Conservation (phyloP, 2,329 filamentous ascomycete species). For the Ophiostoma ulmi region DNA sequence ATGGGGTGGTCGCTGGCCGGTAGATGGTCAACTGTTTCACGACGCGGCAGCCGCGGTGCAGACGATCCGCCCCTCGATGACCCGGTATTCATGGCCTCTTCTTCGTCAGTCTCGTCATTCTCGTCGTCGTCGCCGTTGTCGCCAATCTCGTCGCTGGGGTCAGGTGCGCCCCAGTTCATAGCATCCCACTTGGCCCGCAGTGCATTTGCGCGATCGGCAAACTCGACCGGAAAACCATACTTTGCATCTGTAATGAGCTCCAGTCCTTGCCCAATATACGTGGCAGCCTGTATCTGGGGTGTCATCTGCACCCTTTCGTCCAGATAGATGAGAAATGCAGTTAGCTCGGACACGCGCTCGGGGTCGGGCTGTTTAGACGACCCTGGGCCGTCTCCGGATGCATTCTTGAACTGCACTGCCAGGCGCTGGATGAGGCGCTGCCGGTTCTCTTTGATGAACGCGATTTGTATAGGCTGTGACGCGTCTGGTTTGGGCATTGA, state of each 20-base stretch:
- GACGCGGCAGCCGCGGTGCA: not conserved
- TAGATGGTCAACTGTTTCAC: not conserved
- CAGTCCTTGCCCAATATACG: not conserved
- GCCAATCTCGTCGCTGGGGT: too few relatives aligned
- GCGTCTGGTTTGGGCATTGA: not conserved
- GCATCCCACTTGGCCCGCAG: not conserved
- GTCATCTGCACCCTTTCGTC: not conserved
- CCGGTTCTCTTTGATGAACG: not conserved
- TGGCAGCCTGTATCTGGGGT: not conserved
- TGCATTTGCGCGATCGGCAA: not conserved
- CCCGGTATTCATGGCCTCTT: not conserved
- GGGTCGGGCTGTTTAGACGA: not conserved
- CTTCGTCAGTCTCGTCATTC: not conserved
- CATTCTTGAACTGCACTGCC: conserved; percentile 1
- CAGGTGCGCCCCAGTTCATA: not conserved
- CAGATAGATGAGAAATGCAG: not conserved
- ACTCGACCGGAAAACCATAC: not conserved
- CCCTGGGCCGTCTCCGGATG: not conserved
- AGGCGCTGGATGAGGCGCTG: conserved; percentile 7
- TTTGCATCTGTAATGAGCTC: not conserved
- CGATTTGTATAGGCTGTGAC: not conserved
- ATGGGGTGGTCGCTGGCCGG: not conserved
- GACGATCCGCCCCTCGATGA: not conserved
- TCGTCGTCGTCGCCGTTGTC: not conserved
- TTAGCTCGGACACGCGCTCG: not conserved